Base-by-base conservation (phyloP, 1,284 basidiomycete genomes). In the Rhizopogon parksii region DNA sequence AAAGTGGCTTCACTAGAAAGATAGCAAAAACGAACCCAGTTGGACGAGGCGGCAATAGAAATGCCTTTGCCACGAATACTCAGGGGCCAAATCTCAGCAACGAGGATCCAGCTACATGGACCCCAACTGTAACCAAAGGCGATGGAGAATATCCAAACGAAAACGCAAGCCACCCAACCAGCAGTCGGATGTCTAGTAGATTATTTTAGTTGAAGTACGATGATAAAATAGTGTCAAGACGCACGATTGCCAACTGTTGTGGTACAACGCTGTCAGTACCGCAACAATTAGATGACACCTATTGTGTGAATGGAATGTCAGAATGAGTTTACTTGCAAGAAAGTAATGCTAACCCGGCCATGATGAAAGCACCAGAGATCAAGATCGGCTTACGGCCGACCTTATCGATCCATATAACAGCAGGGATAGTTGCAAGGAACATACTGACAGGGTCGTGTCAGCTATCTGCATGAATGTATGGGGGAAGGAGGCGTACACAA, bases 341-440 rank as follows among this genome's bases (percentile, higher is more conserved):
- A 32, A 27, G 9, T 24, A 36, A 15, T 12, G 64, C 68, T 53
- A 60, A 80, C 74, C 63, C 71, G 36, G 78, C 83, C 83, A 86
- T 86, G 40, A 85, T 59, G 68, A 86, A 82, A 4, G 83, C 83
- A 6, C 84, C 84, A 19, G 82, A 85, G 21, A 86, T 67, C 53
- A 86, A 65, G 17, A 85, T 79, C 8, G 84, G 83, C 63, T 82
- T 84, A 21, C 86, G 77, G 25, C 86, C 86, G 19, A 82, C 58
- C 49, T 82, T 75, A 64, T 89, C 86, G 27, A 88, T 75, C 75
- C 80, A 88, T 47, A 88, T 73, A 25, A 88, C 79, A 1, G 83
- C 80, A 6, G 85, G 84, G 52, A 88, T 80, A 0, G 85, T 88
- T 9, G 85, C 83, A 53, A 88, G 70, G 65, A 83, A 84, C 80